Base-by-base conservation (phyloP, 768 basidiomycete species). In the Trametes meyenii region DNA sequence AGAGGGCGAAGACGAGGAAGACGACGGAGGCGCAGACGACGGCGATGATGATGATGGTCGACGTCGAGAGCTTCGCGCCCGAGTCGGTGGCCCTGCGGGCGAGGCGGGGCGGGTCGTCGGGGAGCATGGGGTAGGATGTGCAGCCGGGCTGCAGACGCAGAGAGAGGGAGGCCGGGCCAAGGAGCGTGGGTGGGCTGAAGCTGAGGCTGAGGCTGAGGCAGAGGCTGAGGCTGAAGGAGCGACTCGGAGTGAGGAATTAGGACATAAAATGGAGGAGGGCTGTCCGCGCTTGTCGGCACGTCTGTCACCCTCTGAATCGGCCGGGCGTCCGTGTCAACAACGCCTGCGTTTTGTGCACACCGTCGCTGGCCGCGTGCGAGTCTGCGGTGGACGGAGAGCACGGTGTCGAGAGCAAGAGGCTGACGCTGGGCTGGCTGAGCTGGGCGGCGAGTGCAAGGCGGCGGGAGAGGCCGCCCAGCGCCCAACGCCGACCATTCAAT, bases 31-130 rank as follows among this genome's bases (percentile, higher is more conserved):
- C 78, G 56, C 75, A 76, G 63, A 83, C 79, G 45, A 76, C 78
- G 63, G 83, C 73, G 64, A 86, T 78, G 71, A 85, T 77, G 55
- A 84, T 74, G 13, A 80, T 82, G 19, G 77, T 74, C 54, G 64
- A 64, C 16, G 61, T 68, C 23, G 69, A 69, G 17, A 71, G 66
- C 7, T 61, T 62, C 29, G 61, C 55, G 33, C 61, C 61, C 44
- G 60, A 45, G 61, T 65, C 69, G 51, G 42, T 54, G 33, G 59
- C 62, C 29, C 62, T 43, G 46, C 45, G 50, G 53, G 49, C 48
- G 57, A 55, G 48, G 58, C 62, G 23, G 51, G 61, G 43, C 39
- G 2, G 63, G 53, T 48, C 38, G 36, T 26, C 23, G 64, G 66
- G 19, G 58, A 55, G 42, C 44, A 26, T 13, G n/a, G 44, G 38